Evolutionary conservation across 768 basidiomycete species (phyloP).

Genomic region (Saitozyma podzolica): DNA sequence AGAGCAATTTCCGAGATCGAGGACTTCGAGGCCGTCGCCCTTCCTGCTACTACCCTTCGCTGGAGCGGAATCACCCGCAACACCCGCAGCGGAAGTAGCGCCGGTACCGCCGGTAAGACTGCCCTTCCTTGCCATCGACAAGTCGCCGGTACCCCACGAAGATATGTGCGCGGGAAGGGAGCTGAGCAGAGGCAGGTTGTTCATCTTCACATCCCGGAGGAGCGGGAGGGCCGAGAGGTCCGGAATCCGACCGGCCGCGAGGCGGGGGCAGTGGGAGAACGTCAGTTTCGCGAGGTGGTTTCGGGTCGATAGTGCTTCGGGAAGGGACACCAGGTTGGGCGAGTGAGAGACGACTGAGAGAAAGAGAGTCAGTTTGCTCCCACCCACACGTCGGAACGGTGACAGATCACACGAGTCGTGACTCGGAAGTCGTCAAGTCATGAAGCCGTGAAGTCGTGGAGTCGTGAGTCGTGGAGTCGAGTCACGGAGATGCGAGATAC

Average conservation of each 20-base stretch:
- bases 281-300: conserved; percentile 44
- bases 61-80: no score
- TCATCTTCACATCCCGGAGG: conserved; percentile 43
- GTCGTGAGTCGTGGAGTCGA: no score
- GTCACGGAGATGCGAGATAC: no score
- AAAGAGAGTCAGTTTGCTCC: neutral
- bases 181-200: conserved; percentile 40
- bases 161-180: conserved; percentile 28
- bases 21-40: conserved; percentile 41
- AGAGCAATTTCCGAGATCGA: conserved; percentile 45
- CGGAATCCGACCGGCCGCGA: conserved; percentile 25
- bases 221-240: conserved; percentile 34
- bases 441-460: conserved; percentile 5
- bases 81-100: no score
- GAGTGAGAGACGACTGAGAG: conserved; percentile 48
- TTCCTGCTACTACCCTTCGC: conserved; percentile 8
- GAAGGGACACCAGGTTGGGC: conserved; percentile 29
- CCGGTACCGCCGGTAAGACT: no score
- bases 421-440: neutral
- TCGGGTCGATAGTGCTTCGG: conserved; percentile 15
- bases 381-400: neutral
- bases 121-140: conserved; percentile 20
- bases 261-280: conserved; percentile 42
- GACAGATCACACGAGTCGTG: no score
- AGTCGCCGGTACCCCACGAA: conserved; percentile 38